Conservation (phyloP, 352 stramenopile genomes). For the Globisporangium paddicum region DNA sequence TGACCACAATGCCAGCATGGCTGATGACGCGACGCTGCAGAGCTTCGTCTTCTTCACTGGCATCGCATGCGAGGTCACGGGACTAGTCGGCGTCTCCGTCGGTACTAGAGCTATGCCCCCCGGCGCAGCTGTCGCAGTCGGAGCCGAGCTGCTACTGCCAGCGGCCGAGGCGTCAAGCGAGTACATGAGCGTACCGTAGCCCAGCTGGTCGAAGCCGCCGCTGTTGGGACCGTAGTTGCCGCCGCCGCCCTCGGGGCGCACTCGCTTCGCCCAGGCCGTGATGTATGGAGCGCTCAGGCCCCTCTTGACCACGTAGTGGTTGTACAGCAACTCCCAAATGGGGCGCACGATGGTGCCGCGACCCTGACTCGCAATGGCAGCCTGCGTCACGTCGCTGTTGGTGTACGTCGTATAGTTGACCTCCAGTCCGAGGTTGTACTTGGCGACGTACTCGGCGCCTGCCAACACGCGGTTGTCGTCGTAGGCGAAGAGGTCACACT, state of each 20-base stretch:
- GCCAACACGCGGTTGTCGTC: constrained; percentile 18
- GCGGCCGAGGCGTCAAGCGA: background rate
- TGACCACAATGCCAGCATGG: no score
- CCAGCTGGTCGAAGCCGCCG: constrained; percentile 17
- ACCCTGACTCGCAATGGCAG: constrained; percentile 3
- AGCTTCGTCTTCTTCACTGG: background rate
- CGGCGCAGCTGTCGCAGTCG: background rate
- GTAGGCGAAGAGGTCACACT: constrained; percentile 18
- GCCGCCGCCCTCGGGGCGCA: constrained; percentile 13
- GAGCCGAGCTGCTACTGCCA: background rate
- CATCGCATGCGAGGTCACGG: background rate
- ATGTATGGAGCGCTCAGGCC: constrained; percentile 10
- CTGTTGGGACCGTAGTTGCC: constrained; percentile 21
- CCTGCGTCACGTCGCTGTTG: constrained; percentile 19
- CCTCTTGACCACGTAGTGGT: constrained; percentile 18
- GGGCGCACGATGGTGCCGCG: constrained; percentile 8
- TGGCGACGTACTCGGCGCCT: constrained; percentile 16
- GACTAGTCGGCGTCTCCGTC: background rate
- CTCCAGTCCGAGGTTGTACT: constrained; percentile 16
- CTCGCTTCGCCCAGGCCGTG: constrained; percentile 7
- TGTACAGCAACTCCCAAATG: constrained; percentile 17
- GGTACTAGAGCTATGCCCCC: background rate
- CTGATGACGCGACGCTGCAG: background rate
- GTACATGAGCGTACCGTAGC: constrained; percentile 18
- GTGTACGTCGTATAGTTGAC: constrained; percentile 17